Conservation (phyloP, 345 rosid species). For the Moringa oleifera region DNA sequence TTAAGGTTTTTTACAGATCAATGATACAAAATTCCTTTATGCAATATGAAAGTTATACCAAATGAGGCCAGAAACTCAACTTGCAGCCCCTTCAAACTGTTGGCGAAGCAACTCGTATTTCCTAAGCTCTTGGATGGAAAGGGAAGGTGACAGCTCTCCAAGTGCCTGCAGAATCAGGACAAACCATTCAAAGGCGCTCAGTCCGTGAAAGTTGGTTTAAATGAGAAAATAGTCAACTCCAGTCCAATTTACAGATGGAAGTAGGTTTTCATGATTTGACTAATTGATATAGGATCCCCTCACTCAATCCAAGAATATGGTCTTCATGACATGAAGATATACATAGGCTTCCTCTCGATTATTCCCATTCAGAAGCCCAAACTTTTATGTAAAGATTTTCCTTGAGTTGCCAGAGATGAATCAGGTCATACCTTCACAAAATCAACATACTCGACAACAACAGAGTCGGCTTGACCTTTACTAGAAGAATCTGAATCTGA, state of each 20-base stretch:
- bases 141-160: conserved; percentile 82
- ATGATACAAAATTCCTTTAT: no score
- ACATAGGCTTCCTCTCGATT: no score
- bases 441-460: conserved; percentile 62
- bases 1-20: no score
- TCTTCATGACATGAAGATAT: no score
- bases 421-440: conserved; percentile 63
- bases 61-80: conserved; percentile 2
- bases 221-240: neutral
- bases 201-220: neutral
- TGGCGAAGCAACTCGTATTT: conserved; percentile 77
- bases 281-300: no score
- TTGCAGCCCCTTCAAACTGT: conserved; percentile 62
- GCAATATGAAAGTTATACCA: no score
- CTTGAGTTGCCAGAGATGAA: neutral
- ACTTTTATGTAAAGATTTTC: no score
- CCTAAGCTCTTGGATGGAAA: conserved; percentile 79
- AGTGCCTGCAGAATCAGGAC: conserved; percentile 44
- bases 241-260: no score
- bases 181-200: neutral
- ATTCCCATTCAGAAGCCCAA: no score
- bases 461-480: conserved; percentile 47
- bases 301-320: neutral
- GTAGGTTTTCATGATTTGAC: no score
- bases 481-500: conserved; percentile 38